Percentiles rank a stretch among this genome's conserved stretches.
These are phyloP conservation scores for Phaeomoniella chlamydospora DNA, from an alignment of 2,329 filamentous ascomycete species.

Conservation along the genomic window DNA sequence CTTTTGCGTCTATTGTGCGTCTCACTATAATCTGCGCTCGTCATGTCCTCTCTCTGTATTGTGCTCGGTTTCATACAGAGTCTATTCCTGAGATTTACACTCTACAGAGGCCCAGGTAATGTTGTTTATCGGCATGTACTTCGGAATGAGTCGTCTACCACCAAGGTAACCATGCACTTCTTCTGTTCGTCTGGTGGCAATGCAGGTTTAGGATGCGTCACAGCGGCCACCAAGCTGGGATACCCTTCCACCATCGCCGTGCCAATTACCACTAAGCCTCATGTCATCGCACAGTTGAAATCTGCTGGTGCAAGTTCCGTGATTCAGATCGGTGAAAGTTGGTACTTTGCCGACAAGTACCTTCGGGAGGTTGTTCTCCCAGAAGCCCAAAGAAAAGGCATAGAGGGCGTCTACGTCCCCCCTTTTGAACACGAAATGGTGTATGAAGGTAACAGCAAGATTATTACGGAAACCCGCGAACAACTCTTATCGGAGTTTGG, in stretches of 20 bases:
- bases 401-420: conserved; percentile 32
- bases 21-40: background rate
- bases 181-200: conserved; percentile 73
- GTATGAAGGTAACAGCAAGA: conserved; percentile 30
- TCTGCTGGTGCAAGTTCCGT: conserved; percentile 52
- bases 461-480: conserved; percentile 26
- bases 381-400: conserved; percentile 13
- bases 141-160: conserved; percentile 48
- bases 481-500: conserved; percentile 20
- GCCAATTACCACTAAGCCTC: conserved; percentile 46
- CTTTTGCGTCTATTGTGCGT: background rate
- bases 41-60: background rate
- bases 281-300: conserved; percentile 59
- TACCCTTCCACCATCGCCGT: conserved; percentile 63
- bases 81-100: conserved; percentile 2
- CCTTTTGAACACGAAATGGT: conserved; percentile 30
- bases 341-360: conserved; percentile 55
- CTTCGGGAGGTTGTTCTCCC: conserved; percentile 27
- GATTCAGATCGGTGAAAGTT: conserved; percentile 51
- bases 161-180: conserved; percentile 47
- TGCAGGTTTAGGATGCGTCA: conserved; percentile 68
- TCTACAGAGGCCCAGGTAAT: background rate
- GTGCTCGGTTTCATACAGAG: too few species aligned
- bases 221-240: conserved; percentile 49
- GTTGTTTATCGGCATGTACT: background rate